Percentiles rank a stretch among this genome's conserved stretches.
Conservation (phyloP, 2,329 filamentous ascomycete species). For the Reticulascus tulasneorum region DNA sequence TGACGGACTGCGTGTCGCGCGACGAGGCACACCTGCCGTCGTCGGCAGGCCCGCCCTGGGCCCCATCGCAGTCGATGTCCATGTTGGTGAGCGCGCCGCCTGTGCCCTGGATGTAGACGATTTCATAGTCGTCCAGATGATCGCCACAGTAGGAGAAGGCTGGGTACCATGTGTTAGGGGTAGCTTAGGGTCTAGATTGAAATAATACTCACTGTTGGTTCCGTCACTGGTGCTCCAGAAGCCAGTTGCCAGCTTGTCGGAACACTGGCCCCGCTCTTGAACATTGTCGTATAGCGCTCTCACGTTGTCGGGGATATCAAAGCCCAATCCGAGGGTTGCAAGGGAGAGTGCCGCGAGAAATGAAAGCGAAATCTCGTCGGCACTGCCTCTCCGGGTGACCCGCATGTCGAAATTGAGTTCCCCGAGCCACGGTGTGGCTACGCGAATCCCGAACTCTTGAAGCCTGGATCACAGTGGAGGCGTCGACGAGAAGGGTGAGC, state of each 20-base stretch:
- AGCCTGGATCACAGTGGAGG: too few species aligned
- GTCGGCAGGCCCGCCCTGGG: slow-evolving; percentile 33
- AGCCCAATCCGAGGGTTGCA: too few species aligned
- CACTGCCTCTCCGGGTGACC: too few species aligned
- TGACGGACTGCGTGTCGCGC: slow-evolving; percentile 39
- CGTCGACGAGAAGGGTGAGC: too few species aligned
- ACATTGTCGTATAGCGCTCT: slow-evolving; percentile 36
- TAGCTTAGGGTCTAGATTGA: too few species aligned
- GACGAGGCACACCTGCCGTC: slow-evolving; percentile 42
- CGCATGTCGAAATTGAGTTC: too few species aligned
- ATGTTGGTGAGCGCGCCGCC: slow-evolving; percentile 44
- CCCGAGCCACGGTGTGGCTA: too few species aligned
- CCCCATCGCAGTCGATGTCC: slow-evolving; percentile 57
- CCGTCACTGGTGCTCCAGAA: slow-evolving; percentile 35
- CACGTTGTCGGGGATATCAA: slow-evolving; percentile 37
- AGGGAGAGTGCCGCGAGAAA: too few species aligned
- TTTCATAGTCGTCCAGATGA: slow-evolving; percentile 31
- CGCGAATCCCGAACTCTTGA: too few species aligned
- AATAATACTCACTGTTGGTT: too few species aligned
- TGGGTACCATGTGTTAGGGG: too few species aligned
- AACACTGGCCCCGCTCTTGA: slow-evolving; percentile 31
- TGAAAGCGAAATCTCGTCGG: too few species aligned
- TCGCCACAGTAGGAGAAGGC: slow-evolving; percentile 44
- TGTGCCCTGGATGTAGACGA: slow-evolving; percentile 45
- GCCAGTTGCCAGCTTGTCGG: slow-evolving; percentile 30